Evolutionary conservation across 2,329 filamentous ascomycete genomes (phyloP), one percentile per base, ranked within the genome.

Genomic region (Fusarium sp.): DNA sequence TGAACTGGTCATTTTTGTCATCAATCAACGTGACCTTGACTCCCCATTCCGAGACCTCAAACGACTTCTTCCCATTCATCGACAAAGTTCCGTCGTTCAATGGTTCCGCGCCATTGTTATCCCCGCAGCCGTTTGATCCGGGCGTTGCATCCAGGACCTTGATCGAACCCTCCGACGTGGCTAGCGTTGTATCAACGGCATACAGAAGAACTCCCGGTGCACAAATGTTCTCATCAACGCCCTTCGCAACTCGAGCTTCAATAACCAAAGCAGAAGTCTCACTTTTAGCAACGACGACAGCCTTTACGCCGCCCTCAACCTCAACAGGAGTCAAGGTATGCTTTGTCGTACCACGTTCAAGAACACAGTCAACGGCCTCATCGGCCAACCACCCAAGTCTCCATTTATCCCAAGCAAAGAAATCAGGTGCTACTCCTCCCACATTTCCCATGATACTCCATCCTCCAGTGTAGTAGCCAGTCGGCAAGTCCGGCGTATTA

Each of bases 391-490:
- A 83, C 22, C 81, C 81, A 29, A 83, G 70, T 36, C 79, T 73
- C 81, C 81, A 83, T 72, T 83, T 82, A 60, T 82, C 76, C 81
- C 81, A 83, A 5, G 79, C 79, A 38, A 83, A 82, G 54, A 78
- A 82, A 39, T 82, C 80, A 18, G 80, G 80, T 17, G 74, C 78
- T 3, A 75, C 77, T 4, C 79, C 81, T 55, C 70, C 75, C 35
- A 83, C 78, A 20, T 78, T 70, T 17, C 81, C 81, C 81, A 82
- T 83, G 25, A 80, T 65, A 57, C 79, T 78, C 80, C 80, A 83
- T 5, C 81, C 80, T 18, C 81, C 81, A 11, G 81, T 78, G 56
- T 78, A 82, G 7, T 78, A 41, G 0, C 77, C 78, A 2, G 76
- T 79, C 12, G 69, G 64, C 7, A 75, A 39, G 13, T 52, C 45